Percentiles rank a stretch among this genome's conserved stretches.
These are phyloP conservation scores for Populus alba DNA, from an alignment of 345 rosid genomes.

Conservation along the genomic window DNA sequence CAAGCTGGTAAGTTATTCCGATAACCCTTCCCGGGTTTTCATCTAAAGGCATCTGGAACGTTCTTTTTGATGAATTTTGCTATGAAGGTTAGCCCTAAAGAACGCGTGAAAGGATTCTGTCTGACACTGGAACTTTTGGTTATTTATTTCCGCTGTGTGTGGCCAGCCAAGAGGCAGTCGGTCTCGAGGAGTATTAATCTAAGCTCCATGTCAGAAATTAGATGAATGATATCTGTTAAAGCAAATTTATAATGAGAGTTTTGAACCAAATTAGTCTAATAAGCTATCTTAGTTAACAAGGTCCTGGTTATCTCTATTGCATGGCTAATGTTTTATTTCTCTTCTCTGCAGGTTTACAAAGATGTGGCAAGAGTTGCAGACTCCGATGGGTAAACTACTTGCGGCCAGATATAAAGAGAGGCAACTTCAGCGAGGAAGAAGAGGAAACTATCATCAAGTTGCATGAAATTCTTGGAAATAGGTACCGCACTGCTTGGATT, in stretches of 20 bases:
- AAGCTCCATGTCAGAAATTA: not conserved
- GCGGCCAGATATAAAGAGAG: constrained; percentile 76
- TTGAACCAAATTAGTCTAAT: not conserved
- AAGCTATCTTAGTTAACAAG: not conserved
- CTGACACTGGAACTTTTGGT: not conserved
- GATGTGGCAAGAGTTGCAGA: constrained; percentile 86
- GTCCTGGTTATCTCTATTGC: not conserved
- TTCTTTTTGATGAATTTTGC: not conserved
- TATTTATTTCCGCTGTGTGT: not conserved
- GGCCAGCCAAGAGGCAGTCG: not conserved
- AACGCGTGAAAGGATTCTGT: not conserved
- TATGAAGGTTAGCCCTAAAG: not conserved
- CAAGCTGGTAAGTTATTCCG: constrained; percentile 51
- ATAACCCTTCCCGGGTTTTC: not conserved
- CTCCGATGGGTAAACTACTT: constrained; percentile 75
- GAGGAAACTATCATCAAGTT: constrained; percentile 66
- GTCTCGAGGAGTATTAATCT: not conserved
- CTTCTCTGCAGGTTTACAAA: constrained; percentile 47
- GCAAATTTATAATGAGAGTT: not conserved
- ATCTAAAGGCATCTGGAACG: not conserved
- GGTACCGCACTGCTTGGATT: constrained; percentile 28
- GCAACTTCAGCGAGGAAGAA: constrained; percentile 73
- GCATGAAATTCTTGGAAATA: constrained; percentile 73
- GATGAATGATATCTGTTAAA: not conserved
- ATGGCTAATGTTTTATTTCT: not conserved